phyloP scores from a whole-genome alignment of 306 rosid genomes.

The Betula pendula region DNA sequence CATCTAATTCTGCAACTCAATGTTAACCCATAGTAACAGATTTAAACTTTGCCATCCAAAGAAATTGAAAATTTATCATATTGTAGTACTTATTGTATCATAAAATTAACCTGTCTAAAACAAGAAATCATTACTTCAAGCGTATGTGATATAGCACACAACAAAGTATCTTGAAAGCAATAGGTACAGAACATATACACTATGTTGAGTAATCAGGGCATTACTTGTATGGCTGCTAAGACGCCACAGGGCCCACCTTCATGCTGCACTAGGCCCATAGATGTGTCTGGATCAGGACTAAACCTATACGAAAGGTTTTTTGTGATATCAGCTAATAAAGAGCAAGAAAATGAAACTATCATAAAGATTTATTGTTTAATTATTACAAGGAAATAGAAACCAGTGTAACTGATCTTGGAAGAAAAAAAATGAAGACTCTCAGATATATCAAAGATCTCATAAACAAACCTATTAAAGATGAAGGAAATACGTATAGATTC shows the following conservation, averaged over 20 bases:
- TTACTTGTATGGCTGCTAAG: conserved; percentile 97
- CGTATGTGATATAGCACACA: neutral
- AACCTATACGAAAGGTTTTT: conserved; percentile 35
- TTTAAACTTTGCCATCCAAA: neutral
- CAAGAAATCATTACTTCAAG: neutral
- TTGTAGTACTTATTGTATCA: neutral
- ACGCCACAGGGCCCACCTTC: conserved; percentile 99
- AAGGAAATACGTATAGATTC: neutral
- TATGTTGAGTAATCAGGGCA: conserved; percentile 37
- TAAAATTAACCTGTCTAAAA: neutral
- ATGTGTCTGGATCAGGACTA: conserved; percentile 81
- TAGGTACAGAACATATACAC: conserved; percentile 17
- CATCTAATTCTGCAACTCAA: neutral
- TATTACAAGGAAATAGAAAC: neutral
- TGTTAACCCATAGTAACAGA: neutral
- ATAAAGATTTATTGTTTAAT: conserved; percentile 1
- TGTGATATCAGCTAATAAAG: conserved; percentile 37
- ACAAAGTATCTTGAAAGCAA: conserved; percentile 11
- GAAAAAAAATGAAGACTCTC: neutral
- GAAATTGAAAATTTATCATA: neutral
- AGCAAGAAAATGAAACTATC: conserved; percentile 29
- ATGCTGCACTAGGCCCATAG: conserved; percentile 98
- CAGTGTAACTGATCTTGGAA: neutral
- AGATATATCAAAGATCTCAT: neutral
- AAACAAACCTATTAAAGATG: neutral